Evolutionary conservation across 768 basidiomycete species (phyloP).

Genomic region (Pleurotus sapidus): DNA sequence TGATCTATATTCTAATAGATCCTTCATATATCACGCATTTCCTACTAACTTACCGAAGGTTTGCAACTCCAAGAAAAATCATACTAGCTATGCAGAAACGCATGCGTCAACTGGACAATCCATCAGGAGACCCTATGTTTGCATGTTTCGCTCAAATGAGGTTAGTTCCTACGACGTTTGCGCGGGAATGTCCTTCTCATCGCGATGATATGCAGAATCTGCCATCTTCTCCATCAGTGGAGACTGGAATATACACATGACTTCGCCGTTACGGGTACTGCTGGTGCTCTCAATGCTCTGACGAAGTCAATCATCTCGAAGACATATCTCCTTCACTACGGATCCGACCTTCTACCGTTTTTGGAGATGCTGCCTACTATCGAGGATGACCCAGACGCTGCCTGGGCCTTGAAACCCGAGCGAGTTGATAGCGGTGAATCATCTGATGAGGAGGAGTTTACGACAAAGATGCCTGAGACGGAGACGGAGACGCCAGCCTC

Average conservation of each 20-base stretch:
- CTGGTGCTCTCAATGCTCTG: constrained; percentile 69
- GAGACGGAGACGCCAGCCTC: constrained; percentile 11
- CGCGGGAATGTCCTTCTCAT: not conserved
- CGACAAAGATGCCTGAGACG: constrained; percentile 14
- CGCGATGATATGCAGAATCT: constrained; percentile 51
- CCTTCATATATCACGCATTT: constrained; percentile 77
- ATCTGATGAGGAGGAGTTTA: constrained; percentile 34
- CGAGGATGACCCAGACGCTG: constrained; percentile 57
- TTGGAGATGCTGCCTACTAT: constrained; percentile 62
- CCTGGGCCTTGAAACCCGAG: constrained; percentile 74
- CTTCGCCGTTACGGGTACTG: constrained; percentile 74
- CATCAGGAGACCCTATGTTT: constrained; percentile 78
- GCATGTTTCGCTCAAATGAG: constrained; percentile 88
- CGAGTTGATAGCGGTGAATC: constrained; percentile 65
- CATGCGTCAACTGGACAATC: constrained; percentile 72
- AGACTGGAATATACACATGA: constrained; percentile 73
- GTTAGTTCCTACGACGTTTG: constrained; percentile 31
- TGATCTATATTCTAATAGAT: constrained; percentile 40
- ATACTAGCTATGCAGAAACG: constrained; percentile 88
- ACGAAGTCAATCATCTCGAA: constrained; percentile 79
- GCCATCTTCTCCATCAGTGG: constrained; percentile 77
- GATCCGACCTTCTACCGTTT: constrained; percentile 79
- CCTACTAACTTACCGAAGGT: constrained; percentile 80
- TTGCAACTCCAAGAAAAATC: constrained; percentile 74
- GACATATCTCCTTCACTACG: constrained; percentile 82